Evolutionary conservation across 192 early-diverging fungal genomes (phyloP), one percentile per base, ranked within the genome.

Genomic region (Linnemannia hyalina): DNA sequence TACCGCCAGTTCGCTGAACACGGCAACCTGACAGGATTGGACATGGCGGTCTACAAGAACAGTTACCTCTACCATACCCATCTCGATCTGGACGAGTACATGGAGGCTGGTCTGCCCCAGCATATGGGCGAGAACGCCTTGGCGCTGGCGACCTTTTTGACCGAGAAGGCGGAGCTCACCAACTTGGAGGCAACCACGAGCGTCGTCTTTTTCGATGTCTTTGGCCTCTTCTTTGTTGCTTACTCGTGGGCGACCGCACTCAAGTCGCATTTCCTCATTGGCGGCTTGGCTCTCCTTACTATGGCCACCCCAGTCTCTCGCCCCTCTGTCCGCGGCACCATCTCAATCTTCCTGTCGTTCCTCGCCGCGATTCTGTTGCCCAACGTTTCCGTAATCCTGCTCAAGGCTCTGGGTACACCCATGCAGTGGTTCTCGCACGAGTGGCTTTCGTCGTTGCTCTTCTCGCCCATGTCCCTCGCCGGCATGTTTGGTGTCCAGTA

Each of bases 21-120:
- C 70, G 95, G 94, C 22, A 92, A 93, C 57, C 73, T 94, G 60
- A 91, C 90, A 74, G 92, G 92, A 35, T 73, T 93, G 70, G 95
- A 96, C 75, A 91, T 96, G 93, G 95, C 95, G 1, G 90, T 93
- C 41, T 95, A 95, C 82, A 90, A 93, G 84, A 94, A 94, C 76
- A 91, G 90, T 13, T 94, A 92, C 73, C 77, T 93, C 20, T 96
- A 96, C 81, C 95, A 96, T 74, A 96, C 95, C 18, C 93, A 93
- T 80, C 82, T 93, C 69, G 95, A 96, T 80, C 80, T 89, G 5
- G 89, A 90, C 63, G 87, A 93, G 63, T 90, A 91, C 75, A 88
- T 95, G 42, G 83, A 92, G 57, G 72, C 88, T 11, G 95, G 95
- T 49, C 82, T 94, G 3, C 82, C 95, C 40, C 95, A 96, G 78